A percentile compares a stretch with the other conserved stretches of the same genome.
Conservation (phyloP, 2,329 filamentous ascomycete species). For the Amesomyces nigricolor region DNA sequence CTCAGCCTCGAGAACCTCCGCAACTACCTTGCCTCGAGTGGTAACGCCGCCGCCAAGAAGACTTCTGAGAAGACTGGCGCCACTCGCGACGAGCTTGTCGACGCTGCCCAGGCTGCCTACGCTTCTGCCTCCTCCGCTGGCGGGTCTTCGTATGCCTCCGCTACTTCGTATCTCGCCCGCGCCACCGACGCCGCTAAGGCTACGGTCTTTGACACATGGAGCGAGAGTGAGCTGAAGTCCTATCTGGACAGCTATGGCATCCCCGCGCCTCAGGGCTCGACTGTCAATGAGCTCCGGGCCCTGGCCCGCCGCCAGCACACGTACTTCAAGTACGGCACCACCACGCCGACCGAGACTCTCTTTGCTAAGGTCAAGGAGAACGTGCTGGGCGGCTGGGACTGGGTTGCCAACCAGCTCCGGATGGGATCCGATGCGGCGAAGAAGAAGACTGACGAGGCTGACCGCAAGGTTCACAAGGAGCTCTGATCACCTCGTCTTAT, state of each 20-base stretch:
- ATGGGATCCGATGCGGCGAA: conserved; percentile 45
- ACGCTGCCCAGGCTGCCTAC: conserved; percentile 57
- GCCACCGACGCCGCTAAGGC: conserved; percentile 62
- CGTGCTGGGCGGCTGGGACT: conserved; percentile 44
- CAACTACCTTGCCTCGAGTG: conserved; percentile 48
- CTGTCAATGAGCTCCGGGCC: conserved; percentile 62
- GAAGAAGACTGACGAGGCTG: conserved; percentile 40
- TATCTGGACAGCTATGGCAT: conserved; percentile 78
- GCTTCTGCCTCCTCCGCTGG: conserved; percentile 53
- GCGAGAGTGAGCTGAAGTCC: conserved; percentile 64
- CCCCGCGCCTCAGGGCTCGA: conserved; percentile 60
- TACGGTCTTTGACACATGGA: conserved; percentile 67
- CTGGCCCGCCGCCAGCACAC: conserved; percentile 66
- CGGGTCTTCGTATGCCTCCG: conserved; percentile 56
- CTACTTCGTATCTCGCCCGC: conserved; percentile 63
- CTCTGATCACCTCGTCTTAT: conserved; percentile 35
- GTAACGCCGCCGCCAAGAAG: conserved; percentile 52
- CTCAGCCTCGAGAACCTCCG: conserved; percentile 66
- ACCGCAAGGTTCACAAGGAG: conserved; percentile 41
- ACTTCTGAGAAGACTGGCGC: conserved; percentile 56
- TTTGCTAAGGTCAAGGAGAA: conserved; percentile 56
- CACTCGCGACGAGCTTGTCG: conserved; percentile 67
- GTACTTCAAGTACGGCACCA: conserved; percentile 72
- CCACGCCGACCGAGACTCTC: conserved; percentile 58
- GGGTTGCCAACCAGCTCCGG: conserved; percentile 46